Base-by-base conservation (phyloP, 176 grass and related monocot species). In the Tuctoria greenei region DNA sequence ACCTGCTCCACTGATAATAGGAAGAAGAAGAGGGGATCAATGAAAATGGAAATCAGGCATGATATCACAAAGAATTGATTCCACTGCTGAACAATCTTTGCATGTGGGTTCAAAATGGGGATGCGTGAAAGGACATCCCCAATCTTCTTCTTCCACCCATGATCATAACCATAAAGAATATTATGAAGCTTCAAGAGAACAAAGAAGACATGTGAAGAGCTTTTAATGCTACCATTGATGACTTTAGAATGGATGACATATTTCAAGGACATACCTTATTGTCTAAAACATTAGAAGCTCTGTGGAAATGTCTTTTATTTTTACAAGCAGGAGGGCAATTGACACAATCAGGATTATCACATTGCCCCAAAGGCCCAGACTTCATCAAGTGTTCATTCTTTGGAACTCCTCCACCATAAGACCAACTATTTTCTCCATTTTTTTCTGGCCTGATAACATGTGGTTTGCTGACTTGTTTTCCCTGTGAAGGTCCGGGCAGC, bases 11-110 rank as follows among this genome's bases (percentile, higher is more conserved):
- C 79, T 46, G 88, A 91, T 59, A 97, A 70, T 18, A 91, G 68
- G 74, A 93, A 97, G 88, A 97, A 93, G 55, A 97, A 97, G 12
- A 97, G 66, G 24, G 94, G 94, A 51, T 97, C 91, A 2, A 97
- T 91, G 63, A 97, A 97, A 76, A 97, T 93, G 55, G 94, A 79
- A 50, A 97, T 69, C 50, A 97, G 78, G 81, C 91, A 97, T 57
- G 94, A 97, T 78, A 97, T 97, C 50, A 91, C 88, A 51, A 97
- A 97, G 78, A 97, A 97, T 45, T 93, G 77, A 84, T 97, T 97
- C 94, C 91, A 97, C 40, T 73, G 88, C 39, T 93, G 94, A 72
- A 97, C 88, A 81, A 72, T 41, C 71, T 93, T 97, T 7, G 78
- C 88, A 46, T 97, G 91, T 34, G 91, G 94, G 73, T 93, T 93